Conservation (phyloP, 2,329 filamentous ascomycete species). For the Xylaria sp. region DNA sequence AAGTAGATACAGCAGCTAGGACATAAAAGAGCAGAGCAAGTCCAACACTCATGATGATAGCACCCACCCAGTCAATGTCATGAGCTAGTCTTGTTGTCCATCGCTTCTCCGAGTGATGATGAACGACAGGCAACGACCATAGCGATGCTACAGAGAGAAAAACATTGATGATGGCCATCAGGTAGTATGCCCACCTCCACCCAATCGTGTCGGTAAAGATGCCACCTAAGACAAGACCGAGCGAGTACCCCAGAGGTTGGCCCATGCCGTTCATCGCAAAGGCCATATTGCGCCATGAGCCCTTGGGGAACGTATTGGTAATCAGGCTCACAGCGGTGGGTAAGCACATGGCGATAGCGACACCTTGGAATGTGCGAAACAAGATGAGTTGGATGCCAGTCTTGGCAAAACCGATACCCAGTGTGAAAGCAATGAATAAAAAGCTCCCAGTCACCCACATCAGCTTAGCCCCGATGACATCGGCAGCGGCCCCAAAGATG, state of each 20-base stretch:
- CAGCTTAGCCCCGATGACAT: constrained; percentile 36
- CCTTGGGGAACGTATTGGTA: constrained; percentile 28
- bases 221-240: constrained; percentile 55
- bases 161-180: constrained; percentile 42
- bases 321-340: constrained; percentile 38
- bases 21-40: constrained; percentile 58
- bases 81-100: neutral
- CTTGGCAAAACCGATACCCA: constrained; percentile 31
- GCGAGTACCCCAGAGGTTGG: constrained; percentile 53
- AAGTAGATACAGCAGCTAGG: constrained; percentile 54
- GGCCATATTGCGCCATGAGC: constrained; percentile 41
- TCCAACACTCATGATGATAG: constrained; percentile 51
- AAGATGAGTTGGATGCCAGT: constrained; percentile 36
- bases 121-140: constrained; percentile 37
- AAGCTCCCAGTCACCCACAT: constrained; percentile 34
- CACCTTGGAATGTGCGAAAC: constrained; percentile 37
- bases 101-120: neutral
- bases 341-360: constrained; percentile 38
- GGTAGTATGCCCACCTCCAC: constrained; percentile 53
- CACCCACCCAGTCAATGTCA: constrained; percentile 59
- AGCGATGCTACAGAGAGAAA: constrained; percentile 45
- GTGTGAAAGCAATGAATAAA: constrained; percentile 30
- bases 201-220: constrained; percentile 52
- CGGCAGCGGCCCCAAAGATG: constrained; percentile 38
- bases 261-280: constrained; percentile 51